Evolutionary conservation across 148 eudicot species (phyloP).

Genomic region (Arbutus unedo): DNA sequence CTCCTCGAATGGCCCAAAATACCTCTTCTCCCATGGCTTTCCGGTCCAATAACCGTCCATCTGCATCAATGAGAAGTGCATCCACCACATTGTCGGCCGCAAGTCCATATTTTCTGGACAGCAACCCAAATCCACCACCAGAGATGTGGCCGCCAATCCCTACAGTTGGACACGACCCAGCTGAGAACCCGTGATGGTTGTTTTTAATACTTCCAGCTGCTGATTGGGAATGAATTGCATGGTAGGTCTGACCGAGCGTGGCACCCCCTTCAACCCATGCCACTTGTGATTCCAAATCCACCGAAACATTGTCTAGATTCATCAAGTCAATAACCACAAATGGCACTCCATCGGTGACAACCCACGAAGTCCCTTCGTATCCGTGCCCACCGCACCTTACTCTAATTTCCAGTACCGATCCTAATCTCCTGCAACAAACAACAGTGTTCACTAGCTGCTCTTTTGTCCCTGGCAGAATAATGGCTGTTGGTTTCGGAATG

Average conservation of each 20-base stretch:
- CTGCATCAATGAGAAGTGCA: constrained; percentile 36
- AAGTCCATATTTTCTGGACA: constrained; percentile 54
- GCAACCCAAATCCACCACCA: constrained; percentile 63
- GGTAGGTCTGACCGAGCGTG: constrained; percentile 56
- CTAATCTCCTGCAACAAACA: constrained; percentile 29
- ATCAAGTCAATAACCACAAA: constrained; percentile 59
- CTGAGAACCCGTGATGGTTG: constrained; percentile 41
- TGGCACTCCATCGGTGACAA: constrained; percentile 32
- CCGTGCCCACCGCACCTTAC: constrained; percentile 72
- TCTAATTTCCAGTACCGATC: constrained; percentile 28
- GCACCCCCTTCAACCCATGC: constrained; percentile 78
- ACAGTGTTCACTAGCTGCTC: constrained; percentile 37
- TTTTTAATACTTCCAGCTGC: not conserved
- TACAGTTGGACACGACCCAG: constrained; percentile 57
- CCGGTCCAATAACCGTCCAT: constrained; percentile 44
- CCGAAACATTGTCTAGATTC: constrained; percentile 30
- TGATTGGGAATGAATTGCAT: constrained; percentile 31
- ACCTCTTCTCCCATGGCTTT: constrained; percentile 60
- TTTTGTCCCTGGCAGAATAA: constrained; percentile 46
- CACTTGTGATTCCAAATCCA: constrained; percentile 32
- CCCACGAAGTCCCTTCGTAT: constrained; percentile 61
- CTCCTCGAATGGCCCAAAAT: constrained; percentile 65
- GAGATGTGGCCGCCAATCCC: constrained; percentile 56
- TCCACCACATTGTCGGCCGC: constrained; percentile 66
- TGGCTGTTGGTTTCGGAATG: constrained; percentile 40